Percentiles rank a stretch among this genome's conserved stretches.
phyloP scores from a whole-genome alignment of 2,329 filamentous ascomycete genomes.

The Aspergillus sp. region DNA sequence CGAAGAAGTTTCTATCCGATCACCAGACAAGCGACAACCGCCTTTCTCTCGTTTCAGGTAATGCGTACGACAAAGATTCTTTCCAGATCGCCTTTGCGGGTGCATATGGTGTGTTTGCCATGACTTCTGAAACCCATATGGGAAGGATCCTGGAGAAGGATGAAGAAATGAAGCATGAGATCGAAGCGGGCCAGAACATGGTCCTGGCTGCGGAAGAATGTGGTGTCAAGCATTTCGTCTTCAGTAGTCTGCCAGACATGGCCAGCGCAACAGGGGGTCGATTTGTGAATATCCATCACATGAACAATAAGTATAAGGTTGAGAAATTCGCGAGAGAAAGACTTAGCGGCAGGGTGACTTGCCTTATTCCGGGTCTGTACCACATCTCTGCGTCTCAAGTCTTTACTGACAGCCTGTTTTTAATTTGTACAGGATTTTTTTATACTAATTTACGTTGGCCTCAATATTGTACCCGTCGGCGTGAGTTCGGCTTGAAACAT shows the following conservation, averaged over 20 bases:
- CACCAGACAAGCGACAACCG: constrained; percentile 1
- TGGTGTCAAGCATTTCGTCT: constrained; percentile 12
- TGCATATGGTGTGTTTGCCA: constrained; percentile 18
- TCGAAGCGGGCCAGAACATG: constrained; percentile 17
- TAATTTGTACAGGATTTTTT: constrained; percentile 11
- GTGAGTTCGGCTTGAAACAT: constrained; percentile 1
- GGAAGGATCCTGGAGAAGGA: constrained; percentile 12
- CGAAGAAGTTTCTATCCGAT: not conserved
- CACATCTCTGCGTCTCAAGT: not conserved
- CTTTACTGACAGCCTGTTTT: not conserved
- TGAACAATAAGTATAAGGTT: constrained; percentile 15
- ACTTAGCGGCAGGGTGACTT: constrained; percentile 11
- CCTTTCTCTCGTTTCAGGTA: not conserved
- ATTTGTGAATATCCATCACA: constrained; percentile 12
- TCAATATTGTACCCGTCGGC: constrained; percentile 6
- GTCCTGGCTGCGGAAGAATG: constrained; percentile 14
- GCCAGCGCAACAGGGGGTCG: constrained; percentile 7
- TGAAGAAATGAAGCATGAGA: constrained; percentile 17
- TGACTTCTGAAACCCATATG: constrained; percentile 8
- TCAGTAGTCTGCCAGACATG: constrained; percentile 20
- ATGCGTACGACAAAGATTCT: constrained; percentile 8
- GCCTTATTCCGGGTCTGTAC: constrained; percentile 13
- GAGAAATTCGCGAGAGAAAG: constrained; percentile 12
- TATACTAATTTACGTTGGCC: constrained; percentile 15
- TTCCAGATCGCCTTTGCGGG: constrained; percentile 11